Conservation (phyloP, 805 yeast species). For the Kuraishia piskuri region DNA sequence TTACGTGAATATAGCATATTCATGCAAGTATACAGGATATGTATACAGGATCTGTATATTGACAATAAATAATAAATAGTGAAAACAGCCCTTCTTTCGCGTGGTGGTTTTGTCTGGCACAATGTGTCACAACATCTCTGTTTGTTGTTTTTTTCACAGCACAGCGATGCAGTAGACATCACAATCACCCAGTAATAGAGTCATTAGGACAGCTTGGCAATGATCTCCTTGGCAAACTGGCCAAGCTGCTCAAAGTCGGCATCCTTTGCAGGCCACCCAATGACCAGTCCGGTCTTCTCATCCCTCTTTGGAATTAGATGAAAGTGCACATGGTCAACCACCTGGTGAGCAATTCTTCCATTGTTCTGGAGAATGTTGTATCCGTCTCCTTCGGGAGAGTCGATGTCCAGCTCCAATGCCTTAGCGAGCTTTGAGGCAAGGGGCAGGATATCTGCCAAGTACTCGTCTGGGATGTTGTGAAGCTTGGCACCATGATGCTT, state of each 20-base stretch:
- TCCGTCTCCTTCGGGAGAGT: slow-evolving; percentile 60
- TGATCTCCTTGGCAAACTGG: slow-evolving; percentile 52
- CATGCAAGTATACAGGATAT: no score
- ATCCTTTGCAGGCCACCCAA: slow-evolving; percentile 91
- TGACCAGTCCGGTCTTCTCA: slow-evolving; percentile 63
- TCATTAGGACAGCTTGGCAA: slow-evolving; percentile 24
- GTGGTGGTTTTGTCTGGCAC: no score
- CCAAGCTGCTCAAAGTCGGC: slow-evolving; percentile 71
- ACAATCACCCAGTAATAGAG: no score
- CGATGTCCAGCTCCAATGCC: slow-evolving; percentile 55
- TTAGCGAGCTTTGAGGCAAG: slow-evolving; percentile 79
- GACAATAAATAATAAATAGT: no score
- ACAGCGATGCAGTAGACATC: no score
- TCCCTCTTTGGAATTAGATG: slow-evolving; percentile 90
- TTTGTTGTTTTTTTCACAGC: no score
- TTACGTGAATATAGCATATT: no score
- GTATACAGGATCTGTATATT: no score
- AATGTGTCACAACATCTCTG: no score
- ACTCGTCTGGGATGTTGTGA: slow-evolving; percentile 89
- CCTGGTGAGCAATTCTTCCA: slow-evolving; percentile 92
- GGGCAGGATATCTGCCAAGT: slow-evolving; percentile 78
- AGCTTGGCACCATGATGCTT: slow-evolving; percentile 89
- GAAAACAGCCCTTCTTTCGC: no score
- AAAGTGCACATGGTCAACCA: slow-evolving; percentile 93
- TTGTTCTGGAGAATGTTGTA: slow-evolving; percentile 90